Evolutionary conservation across 2,329 filamentous ascomycete species (phyloP).

Genomic region (Penicillium palitans): DNA sequence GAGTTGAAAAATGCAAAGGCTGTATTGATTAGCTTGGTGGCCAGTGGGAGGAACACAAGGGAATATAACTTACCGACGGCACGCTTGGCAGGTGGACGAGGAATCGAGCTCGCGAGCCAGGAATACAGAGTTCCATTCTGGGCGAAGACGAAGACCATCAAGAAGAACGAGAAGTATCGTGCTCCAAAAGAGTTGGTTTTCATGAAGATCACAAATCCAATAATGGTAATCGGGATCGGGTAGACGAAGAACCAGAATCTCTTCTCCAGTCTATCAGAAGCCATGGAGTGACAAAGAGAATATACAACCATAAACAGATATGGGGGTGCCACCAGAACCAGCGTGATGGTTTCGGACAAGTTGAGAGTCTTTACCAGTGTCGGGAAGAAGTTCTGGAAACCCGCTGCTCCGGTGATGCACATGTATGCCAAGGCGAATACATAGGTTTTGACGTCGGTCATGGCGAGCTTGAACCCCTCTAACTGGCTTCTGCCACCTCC

Average conservation of each 20-base stretch:
- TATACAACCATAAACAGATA: slow-evolving; percentile 57
- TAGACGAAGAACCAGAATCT: slow-evolving; percentile 57
- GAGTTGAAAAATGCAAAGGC: slow-evolving; percentile 58
- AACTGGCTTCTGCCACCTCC: slow-evolving; percentile 50
- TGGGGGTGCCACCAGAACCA: slow-evolving; percentile 55
- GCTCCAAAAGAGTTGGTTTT: slow-evolving; percentile 53
- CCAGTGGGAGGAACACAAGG: background rate
- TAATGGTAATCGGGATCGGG: slow-evolving; percentile 53
- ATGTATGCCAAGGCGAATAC: slow-evolving; percentile 48
- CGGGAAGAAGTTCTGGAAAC: slow-evolving; percentile 60
- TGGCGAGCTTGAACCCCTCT: slow-evolving; percentile 53
- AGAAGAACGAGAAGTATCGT: slow-evolving; percentile 57
- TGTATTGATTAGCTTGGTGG: background rate
- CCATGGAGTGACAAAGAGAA: slow-evolving; percentile 46
- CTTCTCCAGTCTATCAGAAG: slow-evolving; percentile 48
- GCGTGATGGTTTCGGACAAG: slow-evolving; percentile 48
- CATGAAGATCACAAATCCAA: slow-evolving; percentile 58
- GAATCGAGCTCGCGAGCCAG: slow-evolving; percentile 53
- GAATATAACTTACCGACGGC: slow-evolving; percentile 39
- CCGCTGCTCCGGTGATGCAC: slow-evolving; percentile 48
- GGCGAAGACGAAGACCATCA: slow-evolving; percentile 58
- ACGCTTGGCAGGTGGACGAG: slow-evolving; percentile 56
- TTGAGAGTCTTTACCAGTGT: slow-evolving; percentile 51
- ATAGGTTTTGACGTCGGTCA: slow-evolving; percentile 54
- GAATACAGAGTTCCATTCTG: slow-evolving; percentile 32